Base-by-base conservation (phyloP, 2,329 filamentous ascomycete species). In the Paraphaeosphaeria sporulosa region DNA sequence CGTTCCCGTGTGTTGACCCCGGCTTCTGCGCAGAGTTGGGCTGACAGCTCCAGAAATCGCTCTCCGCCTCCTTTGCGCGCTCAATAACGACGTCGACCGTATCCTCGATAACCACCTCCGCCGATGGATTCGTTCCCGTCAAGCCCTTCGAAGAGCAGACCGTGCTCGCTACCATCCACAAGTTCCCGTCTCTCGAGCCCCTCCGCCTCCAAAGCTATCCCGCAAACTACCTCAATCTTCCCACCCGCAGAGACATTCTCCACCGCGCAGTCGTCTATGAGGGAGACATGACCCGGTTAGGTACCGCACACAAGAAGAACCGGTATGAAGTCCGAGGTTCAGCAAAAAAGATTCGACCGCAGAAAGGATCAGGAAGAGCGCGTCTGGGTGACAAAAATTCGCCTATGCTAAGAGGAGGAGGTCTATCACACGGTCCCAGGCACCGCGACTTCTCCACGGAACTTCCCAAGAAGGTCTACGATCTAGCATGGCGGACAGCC, bases 191-290 rank as follows among this genome's bases (percentile, higher is more conserved):
- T 12, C 88, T 97, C 80, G 93, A 97, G 79, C 95, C 95, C 25
- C 83, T 88, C 51, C 84, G 87, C 53, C 90, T 96, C 77, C 87
- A 92, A 75, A 81, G 87, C 71, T 98, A 94, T 83, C 89, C 91
- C 43, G 83, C 88, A 62, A 90, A 91, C 72, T 93, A 97, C 79
- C 90, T 99, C 47, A 83, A 91, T 74, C 87, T 98, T 36, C 95
- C 95, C 2, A 85, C 97, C 49, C 91, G 95, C 61, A 89, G 90
- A 76, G 95, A 99, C 78, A 88, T 99, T 66, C 89, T 99, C 56
- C 94, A 99, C 82, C 88, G 92, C 65, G 95, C 95, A 60, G 88
- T 99, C 60, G 82, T 97, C 69, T 98, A 90, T 84, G 95, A 99
- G 82, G 95, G 92, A 68, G 94, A 98, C 82, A 87, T 84, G 73